phyloP scores from a whole-genome alignment of 1,284 basidiomycete species.

The Volvariella volvacea region DNA sequence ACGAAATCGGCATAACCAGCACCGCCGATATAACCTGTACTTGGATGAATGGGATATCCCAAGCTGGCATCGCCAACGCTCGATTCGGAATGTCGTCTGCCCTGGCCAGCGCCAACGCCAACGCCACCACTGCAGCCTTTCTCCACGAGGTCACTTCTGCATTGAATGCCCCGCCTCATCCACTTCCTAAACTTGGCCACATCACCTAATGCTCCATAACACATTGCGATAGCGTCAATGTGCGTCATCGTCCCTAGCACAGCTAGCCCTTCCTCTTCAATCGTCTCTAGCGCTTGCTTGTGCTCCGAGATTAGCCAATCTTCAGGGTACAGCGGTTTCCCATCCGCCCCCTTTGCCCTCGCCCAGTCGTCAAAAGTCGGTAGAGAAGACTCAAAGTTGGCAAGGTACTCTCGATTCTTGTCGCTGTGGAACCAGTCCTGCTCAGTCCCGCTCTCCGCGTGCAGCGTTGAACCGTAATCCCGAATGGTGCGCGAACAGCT shows the following conservation, averaged over 20 bases:
- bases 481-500: constrained; percentile 19
- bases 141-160: constrained; percentile 18
- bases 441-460: background rate
- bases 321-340: constrained; percentile 18
- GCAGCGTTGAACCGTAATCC: background rate
- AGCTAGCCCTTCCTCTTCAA: constrained; percentile 21
- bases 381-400: background rate
- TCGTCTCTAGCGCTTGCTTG: constrained; percentile 21
- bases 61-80: background rate
- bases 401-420: background rate
- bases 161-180: constrained; percentile 10
- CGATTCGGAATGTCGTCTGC: background rate
- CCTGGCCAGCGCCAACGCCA: too few species aligned
- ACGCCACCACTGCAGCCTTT: too few species aligned
- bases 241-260: constrained; percentile 23
- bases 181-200: constrained; percentile 26
- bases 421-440: background rate
- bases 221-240: constrained; percentile 32
- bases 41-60: constrained; percentile 1
- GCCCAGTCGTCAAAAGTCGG: constrained; percentile 3
- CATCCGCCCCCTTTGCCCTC: constrained; percentile 30
- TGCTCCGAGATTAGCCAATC: constrained; percentile 26
- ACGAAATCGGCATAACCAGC: background rate
- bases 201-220: constrained; percentile 33
- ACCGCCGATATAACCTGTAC: background rate